Evolutionary conservation across 2,329 filamentous ascomycete genomes (phyloP).

Genomic region (Clonostachys chloroleuca): DNA sequence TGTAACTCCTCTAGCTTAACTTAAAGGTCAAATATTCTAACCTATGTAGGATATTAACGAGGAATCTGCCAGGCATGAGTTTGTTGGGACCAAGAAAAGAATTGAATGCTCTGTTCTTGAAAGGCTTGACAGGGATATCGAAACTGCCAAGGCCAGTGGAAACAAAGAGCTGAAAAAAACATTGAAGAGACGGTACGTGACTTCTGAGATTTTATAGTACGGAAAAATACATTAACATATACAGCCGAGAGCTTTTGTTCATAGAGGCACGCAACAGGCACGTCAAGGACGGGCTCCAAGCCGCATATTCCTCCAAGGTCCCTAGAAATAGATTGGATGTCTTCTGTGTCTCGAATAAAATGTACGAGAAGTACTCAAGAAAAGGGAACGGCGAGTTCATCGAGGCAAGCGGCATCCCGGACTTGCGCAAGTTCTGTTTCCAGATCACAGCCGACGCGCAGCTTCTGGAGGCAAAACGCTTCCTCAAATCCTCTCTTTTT

Average conservation of each 20-base stretch:
- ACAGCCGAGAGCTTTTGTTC: constrained; percentile 15
- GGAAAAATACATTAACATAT: background rate
- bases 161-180: constrained; percentile 16
- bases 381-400: constrained; percentile 18
- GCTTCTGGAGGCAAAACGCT: constrained; percentile 18
- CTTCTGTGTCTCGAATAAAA: constrained; percentile 26
- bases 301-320: constrained; percentile 14
- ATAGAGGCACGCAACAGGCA: constrained; percentile 20
- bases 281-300: constrained; percentile 16
- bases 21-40: too few relatives aligned
- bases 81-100: constrained; percentile 14
- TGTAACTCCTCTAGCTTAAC: background rate
- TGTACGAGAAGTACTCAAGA: constrained; percentile 21
- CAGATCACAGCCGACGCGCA: constrained; percentile 22
- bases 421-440: constrained; percentile 23
- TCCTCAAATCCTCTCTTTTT: constrained; percentile 14
- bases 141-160: constrained; percentile 9
- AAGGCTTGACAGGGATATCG: constrained; percentile 17
- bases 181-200: constrained; percentile 3
- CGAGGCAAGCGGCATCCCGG: constrained; percentile 19
- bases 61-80: constrained; percentile 13
- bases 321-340: constrained; percentile 15
- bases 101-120: constrained; percentile 10
- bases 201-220: background rate
- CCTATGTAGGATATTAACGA: constrained; percentile 18